Conservation (phyloP, 2,329 filamentous ascomycete genomes). For the Aspergillus jensenii region DNA sequence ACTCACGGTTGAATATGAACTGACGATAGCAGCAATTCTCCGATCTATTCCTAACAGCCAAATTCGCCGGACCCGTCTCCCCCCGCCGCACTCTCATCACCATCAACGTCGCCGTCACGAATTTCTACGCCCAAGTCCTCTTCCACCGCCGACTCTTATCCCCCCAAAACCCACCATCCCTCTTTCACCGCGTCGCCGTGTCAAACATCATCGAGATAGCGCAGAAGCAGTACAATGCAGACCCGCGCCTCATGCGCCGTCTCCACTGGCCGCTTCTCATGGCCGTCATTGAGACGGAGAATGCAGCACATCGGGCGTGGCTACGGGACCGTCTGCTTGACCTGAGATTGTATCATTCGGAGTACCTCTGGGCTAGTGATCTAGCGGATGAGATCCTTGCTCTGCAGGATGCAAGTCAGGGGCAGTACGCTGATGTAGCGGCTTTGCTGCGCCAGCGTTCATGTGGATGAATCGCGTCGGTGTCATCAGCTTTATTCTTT, state of each 20-base stretch:
- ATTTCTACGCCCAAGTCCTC: conserved; percentile 35
- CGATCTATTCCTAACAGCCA: conserved; percentile 37
- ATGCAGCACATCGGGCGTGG: conserved; percentile 31
- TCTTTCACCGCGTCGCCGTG: conserved; percentile 29
- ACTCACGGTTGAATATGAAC: neutral
- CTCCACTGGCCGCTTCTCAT: conserved; percentile 37
- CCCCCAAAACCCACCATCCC: conserved; percentile 15
- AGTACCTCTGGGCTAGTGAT: conserved; percentile 31
- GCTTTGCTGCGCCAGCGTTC: conserved; percentile 22
- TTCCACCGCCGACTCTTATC: conserved; percentile 34
- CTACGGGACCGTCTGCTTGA: conserved; percentile 30
- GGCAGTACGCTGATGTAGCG: conserved; percentile 26
- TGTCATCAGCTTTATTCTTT: too few relatives aligned
- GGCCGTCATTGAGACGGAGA: conserved; percentile 33
- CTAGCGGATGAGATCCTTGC: conserved; percentile 29
- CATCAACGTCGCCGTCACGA: conserved; percentile 34
- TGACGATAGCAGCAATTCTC: conserved; percentile 31
- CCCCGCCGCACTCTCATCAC: conserved; percentile 36
- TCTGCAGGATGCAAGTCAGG: conserved; percentile 25
- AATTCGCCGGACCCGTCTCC: conserved; percentile 28
- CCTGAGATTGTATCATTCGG: conserved; percentile 28
- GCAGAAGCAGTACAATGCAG: conserved; percentile 31
- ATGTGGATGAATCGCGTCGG: conserved; percentile 8
- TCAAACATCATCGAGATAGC: conserved; percentile 32
- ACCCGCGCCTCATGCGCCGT: conserved; percentile 31